These are phyloP conservation scores for Eragrostis curvula DNA, from an alignment of 176 grass and related monocot genomes.

Conservation along the genomic window DNA sequence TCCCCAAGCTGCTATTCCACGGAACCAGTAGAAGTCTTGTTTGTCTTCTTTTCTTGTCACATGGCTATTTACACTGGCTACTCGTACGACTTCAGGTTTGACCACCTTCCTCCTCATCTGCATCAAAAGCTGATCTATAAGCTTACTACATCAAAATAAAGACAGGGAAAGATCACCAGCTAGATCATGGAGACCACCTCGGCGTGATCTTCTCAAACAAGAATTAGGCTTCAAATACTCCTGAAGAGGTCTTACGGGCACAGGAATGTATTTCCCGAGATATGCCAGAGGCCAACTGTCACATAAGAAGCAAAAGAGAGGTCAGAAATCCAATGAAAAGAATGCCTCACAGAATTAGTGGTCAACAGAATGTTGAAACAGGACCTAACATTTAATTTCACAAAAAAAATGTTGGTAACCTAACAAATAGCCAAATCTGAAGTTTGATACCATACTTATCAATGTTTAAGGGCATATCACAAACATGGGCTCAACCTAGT, in stretches of 20 bases:
- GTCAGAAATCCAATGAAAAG: conserved; percentile 16
- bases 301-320: background rate
- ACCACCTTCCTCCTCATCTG: conserved; percentile 56
- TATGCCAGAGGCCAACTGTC: conserved; percentile 87
- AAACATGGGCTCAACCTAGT: background rate
- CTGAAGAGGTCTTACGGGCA: conserved; percentile 67
- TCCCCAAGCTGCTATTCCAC: background rate
- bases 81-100: conserved; percentile 23
- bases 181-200: conserved; percentile 46
- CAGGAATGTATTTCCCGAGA: conserved; percentile 80
- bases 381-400: conserved; percentile 5
- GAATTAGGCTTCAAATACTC: conserved; percentile 47
- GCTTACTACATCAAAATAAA: background rate
- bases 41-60: conserved; percentile 11
- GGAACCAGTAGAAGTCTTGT: background rate
- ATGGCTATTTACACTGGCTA: conserved; percentile 43
- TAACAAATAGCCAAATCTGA: too few relatives aligned
- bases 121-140: background rate
- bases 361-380: background rate
- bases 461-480: background rate
- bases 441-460: background rate
- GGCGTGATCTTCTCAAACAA: conserved; percentile 43
- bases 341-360: background rate
- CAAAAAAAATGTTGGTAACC: background rate
- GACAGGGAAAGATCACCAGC: background rate